Evolutionary conservation across 129 eudicot genomes (phyloP), one percentile per base, ranked within the genome.

Genomic region (Dittrichia graveolens): DNA sequence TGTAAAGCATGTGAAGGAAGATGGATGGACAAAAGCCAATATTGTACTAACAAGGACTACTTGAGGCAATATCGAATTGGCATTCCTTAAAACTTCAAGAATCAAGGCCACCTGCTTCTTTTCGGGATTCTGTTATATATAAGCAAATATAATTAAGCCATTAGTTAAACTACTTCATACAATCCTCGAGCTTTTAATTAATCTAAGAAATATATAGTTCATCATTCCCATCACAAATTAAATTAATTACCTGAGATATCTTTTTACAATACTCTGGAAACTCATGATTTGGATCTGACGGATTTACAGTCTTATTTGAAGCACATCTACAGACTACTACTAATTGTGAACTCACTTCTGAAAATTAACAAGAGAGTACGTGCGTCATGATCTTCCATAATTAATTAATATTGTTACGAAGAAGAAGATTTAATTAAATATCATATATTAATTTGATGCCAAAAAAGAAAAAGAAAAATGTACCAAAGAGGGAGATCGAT

Each of bases 1-100:
- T 14, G 95, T 91, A 75, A 88, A 88, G 95, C 97, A 91, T 39
- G 88, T 81, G 81, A 88, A 91, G 15, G 97, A 91, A 80, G 97
- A 88, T 4, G 95, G 97, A 78, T 80, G 82, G 43, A 88, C 11
- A 69, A 88, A 90, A 42, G 97, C 95, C 85, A 91, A 81, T 71
- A 88, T 57, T 14, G 97, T 91, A 59, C 97, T 91, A 40, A 85
- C 72, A 61, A 91, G 85, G 3, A 88, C 95, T 50, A 91, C 88
- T 56, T 91, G 97, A 77, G 97, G 97, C 73, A 91, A 79, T 77
- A 91, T 71, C 55, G 92, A 82, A 74, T 88, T 91, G 34, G 97
- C 90, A 73, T 84, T 83, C 81, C 79, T 83, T 79, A 91, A 84
- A 59, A 85, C 71, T 34, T 81, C 72, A 48, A 84, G n/a, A 59